Evolutionary conservation across 306 rosid species (phyloP).

Genomic region (Vicia faba): DNA sequence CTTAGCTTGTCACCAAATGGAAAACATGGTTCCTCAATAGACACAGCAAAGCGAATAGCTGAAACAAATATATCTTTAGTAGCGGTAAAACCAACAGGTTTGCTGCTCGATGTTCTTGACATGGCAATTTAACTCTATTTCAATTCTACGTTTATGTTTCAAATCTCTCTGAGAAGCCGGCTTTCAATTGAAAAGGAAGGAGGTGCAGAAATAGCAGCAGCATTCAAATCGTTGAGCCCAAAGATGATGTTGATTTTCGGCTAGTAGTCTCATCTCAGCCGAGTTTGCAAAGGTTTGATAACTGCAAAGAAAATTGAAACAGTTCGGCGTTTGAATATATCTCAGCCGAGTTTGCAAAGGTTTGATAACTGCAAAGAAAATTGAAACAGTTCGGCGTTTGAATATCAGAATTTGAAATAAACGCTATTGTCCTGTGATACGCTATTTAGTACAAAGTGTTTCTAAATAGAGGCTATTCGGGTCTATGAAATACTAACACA

Average conservation of each 20-base stretch:
- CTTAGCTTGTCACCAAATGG: conserved; percentile 81
- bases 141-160: conserved; percentile 11
- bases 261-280: conserved; percentile 8
- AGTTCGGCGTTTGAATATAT: not conserved
- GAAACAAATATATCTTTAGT: conserved; percentile 83
- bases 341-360: conserved; percentile 19
- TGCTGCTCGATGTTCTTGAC: conserved; percentile 35
- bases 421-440: not conserved
- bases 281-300: conserved; percentile 16
- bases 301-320: not conserved
- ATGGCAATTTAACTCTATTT: conserved; percentile 34
- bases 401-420: not conserved
- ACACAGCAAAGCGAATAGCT: conserved; percentile 77
- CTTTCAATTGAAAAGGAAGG: too few species aligned
- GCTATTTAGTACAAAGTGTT: not conserved
- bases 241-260: too few species aligned
- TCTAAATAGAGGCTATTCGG: too few species aligned
- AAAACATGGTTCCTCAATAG: conserved; percentile 65
- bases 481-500: too few species aligned
- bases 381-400: too few species aligned
- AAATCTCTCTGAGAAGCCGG: too few species aligned
- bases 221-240: too few species aligned
- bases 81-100: conserved; percentile 44
- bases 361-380: not conserved
- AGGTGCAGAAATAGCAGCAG: too few species aligned